Conservation (phyloP, 345 rosid genomes). For the Eutrema japonicum region DNA sequence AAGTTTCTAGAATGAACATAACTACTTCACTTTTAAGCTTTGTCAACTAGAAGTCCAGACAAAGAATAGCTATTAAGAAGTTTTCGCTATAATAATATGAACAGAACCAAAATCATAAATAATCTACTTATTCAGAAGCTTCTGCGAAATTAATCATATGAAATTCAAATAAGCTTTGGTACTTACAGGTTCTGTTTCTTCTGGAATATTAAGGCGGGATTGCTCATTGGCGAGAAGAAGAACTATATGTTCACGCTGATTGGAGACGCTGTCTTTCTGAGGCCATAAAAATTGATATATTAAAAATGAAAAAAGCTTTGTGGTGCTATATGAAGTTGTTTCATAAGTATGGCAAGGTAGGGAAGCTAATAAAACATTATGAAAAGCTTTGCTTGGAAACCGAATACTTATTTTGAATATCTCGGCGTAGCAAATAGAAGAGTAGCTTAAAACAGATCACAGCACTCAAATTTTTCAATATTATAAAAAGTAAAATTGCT, state of each 20-base stretch:
- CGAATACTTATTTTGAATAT: not conserved
- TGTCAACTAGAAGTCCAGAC: conserved; percentile 6
- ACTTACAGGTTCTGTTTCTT: conserved; percentile 76
- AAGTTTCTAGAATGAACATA: conserved; percentile 16
- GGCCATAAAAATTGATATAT: conserved; percentile 33
- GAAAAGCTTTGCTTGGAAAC: not conserved
- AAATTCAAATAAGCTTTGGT: conserved; percentile 18
- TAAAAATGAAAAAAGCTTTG: conserved; percentile 19
- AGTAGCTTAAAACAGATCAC: not conserved
- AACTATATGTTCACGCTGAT: conserved; percentile 94
- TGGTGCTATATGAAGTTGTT: conserved; percentile 8
- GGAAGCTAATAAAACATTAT: not conserved
- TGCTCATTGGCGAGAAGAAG: conserved; percentile 95
- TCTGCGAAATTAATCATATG: conserved; percentile 11
- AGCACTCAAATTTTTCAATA: not conserved
- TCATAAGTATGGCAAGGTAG: not conserved
- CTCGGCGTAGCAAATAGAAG: not conserved
- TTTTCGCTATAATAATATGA: not conserved
- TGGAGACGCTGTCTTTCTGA: conserved; percentile 93
- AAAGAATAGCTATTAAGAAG: conserved; percentile 1
- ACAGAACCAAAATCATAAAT: conserved; percentile 7
- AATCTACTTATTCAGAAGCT: not conserved
- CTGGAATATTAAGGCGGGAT: conserved; percentile 75
- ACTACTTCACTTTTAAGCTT: conserved; percentile 11
- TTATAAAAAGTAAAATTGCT: not conserved